Percentiles rank a stretch among this genome's conserved stretches.
phyloP scores from a whole-genome alignment of 768 basidiomycete species.

The Suillus occidentalis region DNA sequence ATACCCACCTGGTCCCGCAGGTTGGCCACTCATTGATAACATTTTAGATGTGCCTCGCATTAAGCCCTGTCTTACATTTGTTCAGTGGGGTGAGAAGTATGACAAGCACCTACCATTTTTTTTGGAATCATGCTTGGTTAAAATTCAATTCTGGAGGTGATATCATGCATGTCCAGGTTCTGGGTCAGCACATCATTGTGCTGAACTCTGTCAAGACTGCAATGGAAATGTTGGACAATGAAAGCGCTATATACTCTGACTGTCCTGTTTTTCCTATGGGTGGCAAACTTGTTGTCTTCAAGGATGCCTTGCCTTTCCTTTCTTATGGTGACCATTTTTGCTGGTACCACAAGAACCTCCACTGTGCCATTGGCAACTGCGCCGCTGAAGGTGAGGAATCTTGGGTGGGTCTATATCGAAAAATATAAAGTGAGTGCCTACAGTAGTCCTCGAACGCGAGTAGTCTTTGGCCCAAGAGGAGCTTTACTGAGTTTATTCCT shows the following conservation, averaged over 20 bases:
- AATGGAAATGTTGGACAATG: neutral
- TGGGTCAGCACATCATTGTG: neutral
- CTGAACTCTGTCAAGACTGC: neutral
- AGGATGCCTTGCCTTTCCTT: slow-evolving; percentile 36
- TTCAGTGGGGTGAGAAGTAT: neutral
- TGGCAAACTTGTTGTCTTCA: slow-evolving; percentile 34
- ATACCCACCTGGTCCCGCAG: neutral
- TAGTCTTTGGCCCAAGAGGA: no score
- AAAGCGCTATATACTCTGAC: slow-evolving; percentile 48
- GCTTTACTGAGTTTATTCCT: no score
- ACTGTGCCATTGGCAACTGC: slow-evolving; percentile 42
- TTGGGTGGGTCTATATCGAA: no score
- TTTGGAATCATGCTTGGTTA: neutral
- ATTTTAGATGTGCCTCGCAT: neutral
- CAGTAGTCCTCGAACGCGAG: no score
- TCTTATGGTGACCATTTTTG: slow-evolving; percentile 42
- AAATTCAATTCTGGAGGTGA: neutral
- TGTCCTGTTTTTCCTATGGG: slow-evolving; percentile 49
- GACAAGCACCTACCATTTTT: neutral
- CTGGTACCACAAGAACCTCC: slow-evolving; percentile 41
- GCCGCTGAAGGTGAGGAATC: no score
- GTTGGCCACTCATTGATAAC: neutral
- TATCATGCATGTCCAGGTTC: neutral
- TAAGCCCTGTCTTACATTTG: neutral
- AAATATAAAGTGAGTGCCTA: no score